These are phyloP conservation scores for Aspergillus funiculosus DNA, from an alignment of 495 filamentous ascomycete species.

Conservation along the genomic window DNA sequence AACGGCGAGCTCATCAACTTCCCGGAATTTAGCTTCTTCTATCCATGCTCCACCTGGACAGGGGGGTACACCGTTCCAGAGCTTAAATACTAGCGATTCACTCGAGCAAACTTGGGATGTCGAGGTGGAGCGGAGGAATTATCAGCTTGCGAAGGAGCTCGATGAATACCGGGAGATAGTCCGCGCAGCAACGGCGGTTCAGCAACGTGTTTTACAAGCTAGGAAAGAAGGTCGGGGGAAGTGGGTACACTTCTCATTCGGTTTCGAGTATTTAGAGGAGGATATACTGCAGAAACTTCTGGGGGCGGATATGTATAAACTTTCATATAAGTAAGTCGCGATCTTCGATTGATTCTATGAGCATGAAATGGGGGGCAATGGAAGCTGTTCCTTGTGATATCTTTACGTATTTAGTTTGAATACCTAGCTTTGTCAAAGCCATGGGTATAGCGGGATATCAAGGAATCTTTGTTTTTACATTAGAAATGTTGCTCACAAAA, in stretches of 20 bases:
- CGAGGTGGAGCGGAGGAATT: slow-evolving; percentile 28
- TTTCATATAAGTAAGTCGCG: neutral
- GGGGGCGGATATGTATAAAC: slow-evolving; percentile 14
- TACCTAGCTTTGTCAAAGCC: too few relatives aligned
- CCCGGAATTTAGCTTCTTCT: slow-evolving; percentile 18
- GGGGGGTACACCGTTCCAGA: neutral
- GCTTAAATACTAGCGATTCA: neutral
- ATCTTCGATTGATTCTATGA: neutral
- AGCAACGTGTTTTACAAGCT: slow-evolving; percentile 23
- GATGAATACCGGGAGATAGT: slow-evolving; percentile 23
- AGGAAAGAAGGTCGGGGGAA: slow-evolving; percentile 32
- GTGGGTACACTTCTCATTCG: slow-evolving; percentile 35
- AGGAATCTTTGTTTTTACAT: too few relatives aligned
- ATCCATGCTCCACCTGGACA: slow-evolving; percentile 13
- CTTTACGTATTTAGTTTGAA: too few relatives aligned
- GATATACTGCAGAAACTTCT: slow-evolving; percentile 18
- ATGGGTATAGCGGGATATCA: too few relatives aligned
- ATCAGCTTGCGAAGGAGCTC: slow-evolving; percentile 24
- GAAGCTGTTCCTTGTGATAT: too few relatives aligned
- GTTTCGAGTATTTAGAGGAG: slow-evolving; percentile 22
- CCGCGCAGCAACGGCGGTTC: slow-evolving; percentile 21
- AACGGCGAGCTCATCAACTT: neutral
- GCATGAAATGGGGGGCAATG: too few relatives aligned
- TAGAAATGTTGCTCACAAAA: too few relatives aligned
- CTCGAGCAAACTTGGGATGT: slow-evolving; percentile 27